A percentile compares a stretch with the other conserved stretches of the same genome.
phyloP scores from a whole-genome alignment of 2,329 filamentous ascomycete species.

The Dactylellina drechsleri region DNA sequence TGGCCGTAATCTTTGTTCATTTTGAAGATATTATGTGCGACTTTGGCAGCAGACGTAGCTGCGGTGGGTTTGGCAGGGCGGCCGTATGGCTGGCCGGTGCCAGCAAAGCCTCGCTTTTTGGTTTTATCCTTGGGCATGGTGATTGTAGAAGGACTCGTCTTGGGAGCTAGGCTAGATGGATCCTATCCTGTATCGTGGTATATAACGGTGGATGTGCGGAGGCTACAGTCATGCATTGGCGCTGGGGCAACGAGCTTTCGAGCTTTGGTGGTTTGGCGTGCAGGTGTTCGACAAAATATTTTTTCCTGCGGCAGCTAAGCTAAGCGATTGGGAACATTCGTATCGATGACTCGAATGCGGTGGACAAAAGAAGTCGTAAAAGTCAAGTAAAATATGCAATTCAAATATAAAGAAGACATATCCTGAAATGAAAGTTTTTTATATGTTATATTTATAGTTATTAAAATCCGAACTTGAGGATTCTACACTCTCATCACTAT shows the following conservation, averaged over 20 bases:
- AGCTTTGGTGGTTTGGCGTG: constrained; percentile 27
- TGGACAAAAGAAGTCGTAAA: not conserved
- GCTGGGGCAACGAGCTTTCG: constrained; percentile 25
- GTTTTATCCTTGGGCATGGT: constrained; percentile 51
- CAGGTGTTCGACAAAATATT: constrained; percentile 27
- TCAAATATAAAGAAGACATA: not conserved
- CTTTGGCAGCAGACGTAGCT: constrained; percentile 63
- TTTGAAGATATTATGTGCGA: constrained; percentile 88
- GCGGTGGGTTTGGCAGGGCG: constrained; percentile 56
- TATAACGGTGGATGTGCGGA: constrained; percentile 42
- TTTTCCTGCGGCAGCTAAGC: constrained; percentile 31
- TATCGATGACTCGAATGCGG: not conserved
- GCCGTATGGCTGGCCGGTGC: constrained; percentile 29
- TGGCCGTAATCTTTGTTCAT: constrained; percentile 92
- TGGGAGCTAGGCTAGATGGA: constrained; percentile 5
- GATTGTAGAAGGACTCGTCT: constrained; percentile 8
- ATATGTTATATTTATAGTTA: no score
- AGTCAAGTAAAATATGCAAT: not conserved
- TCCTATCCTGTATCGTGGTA: constrained; percentile 53
- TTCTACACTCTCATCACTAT: not conserved
- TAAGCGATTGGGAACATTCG: constrained; percentile 23
- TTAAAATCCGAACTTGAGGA: no score
- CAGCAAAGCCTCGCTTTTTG: constrained; percentile 39
- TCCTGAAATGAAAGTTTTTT: no score
- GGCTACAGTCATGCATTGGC: constrained; percentile 54